Percentiles rank a stretch among this genome's conserved stretches.
These are phyloP conservation scores for Teratosphaeria nubilosa DNA, from an alignment of 2,329 filamentous ascomycete species.

Conservation along the genomic window DNA sequence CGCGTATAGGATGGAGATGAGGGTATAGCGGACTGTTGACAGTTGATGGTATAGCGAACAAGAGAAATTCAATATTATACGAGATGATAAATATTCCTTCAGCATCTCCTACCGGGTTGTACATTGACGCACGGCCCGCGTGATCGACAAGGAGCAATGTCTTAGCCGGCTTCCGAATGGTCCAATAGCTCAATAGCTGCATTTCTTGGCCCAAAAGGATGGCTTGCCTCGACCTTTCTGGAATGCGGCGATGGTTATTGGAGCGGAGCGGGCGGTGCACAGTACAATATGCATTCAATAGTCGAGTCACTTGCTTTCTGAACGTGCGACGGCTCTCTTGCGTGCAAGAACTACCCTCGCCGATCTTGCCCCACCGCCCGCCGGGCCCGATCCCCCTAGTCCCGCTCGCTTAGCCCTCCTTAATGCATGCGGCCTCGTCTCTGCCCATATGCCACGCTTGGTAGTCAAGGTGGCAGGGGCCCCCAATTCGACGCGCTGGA, in stretches of 20 bases:
- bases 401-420: slow-evolving; percentile 40
- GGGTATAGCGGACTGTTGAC: neutral
- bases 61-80: neutral
- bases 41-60: neutral
- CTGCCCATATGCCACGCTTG: slow-evolving; percentile 12
- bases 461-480: slow-evolving; percentile 14
- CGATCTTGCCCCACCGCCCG: neutral
- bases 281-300: neutral
- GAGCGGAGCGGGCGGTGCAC: neutral
- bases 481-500: slow-evolving; percentile 13
- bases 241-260: neutral
- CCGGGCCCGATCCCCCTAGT: neutral
- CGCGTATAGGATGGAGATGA: too few relatives aligned
- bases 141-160: neutral
- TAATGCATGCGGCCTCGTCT: neutral
- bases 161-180: neutral
- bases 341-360: neutral
- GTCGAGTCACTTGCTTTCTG: neutral
- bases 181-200: neutral
- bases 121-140: neutral
- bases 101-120: neutral
- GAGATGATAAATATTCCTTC: neutral
- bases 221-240: neutral
- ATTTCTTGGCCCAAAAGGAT: neutral
- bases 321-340: neutral